Evolutionary conservation across 805 yeast genomes (phyloP).

Genomic region (Wickerhamomyces queroliae): DNA sequence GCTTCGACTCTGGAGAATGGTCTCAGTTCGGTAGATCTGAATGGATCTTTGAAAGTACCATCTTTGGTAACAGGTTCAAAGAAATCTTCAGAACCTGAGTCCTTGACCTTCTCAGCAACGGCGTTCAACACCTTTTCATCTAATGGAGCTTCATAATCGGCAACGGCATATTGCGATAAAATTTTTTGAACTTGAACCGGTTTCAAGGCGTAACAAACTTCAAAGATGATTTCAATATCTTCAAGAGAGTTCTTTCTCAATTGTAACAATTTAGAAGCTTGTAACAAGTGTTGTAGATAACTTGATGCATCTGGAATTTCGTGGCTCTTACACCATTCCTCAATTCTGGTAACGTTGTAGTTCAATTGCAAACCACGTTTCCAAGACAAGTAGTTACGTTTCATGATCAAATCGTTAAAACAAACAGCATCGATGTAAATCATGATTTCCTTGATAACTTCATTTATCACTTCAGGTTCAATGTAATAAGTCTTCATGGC

Average conservation of each 20-base stretch:
- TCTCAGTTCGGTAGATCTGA: slow-evolving; percentile 64
- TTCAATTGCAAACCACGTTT: slow-evolving; percentile 95
- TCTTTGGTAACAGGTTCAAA: slow-evolving; percentile 64
- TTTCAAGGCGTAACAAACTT: slow-evolving; percentile 88
- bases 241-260: slow-evolving; percentile 83
- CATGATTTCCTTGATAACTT: slow-evolving; percentile 76
- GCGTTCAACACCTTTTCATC: slow-evolving; percentile 73
- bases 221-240: slow-evolving; percentile 88
- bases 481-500: slow-evolving; percentile 88
- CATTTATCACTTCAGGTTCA: slow-evolving; percentile 78
- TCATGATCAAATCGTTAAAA: slow-evolving; percentile 92
- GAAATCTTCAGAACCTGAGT: slow-evolving; percentile 51
- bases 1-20: slow-evolving; percentile 81
- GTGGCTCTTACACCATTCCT: slow-evolving; percentile 97
- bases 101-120: slow-evolving; percentile 75
- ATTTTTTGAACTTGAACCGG: slow-evolving; percentile 95
- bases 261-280: slow-evolving; percentile 90
- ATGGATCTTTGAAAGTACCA: slow-evolving; percentile 80
- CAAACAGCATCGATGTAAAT: slow-evolving; percentile 87
- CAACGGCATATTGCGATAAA: slow-evolving; percentile 81
- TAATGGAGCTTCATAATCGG: slow-evolving; percentile 93
- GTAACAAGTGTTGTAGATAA: slow-evolving; percentile 79
- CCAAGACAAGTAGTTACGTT: slow-evolving; percentile 93
- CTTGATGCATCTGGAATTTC: slow-evolving; percentile 83
- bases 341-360: slow-evolving; percentile 92